These are phyloP conservation scores for Ceratocystis cubensis DNA, from an alignment of 2,329 filamentous ascomycete genomes.

Conservation along the genomic window DNA sequence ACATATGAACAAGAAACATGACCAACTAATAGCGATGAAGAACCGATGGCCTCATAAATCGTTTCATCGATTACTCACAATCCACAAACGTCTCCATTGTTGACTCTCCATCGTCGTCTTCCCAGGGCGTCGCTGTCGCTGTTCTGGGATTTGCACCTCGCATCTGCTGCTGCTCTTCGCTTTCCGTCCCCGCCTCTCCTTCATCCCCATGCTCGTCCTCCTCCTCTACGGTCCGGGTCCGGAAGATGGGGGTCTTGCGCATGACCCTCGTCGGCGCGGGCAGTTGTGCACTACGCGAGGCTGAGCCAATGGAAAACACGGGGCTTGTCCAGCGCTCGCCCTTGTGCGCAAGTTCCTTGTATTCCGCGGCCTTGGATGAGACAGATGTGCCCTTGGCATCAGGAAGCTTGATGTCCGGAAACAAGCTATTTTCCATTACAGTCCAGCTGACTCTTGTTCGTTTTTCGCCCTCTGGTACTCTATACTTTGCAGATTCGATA, in stretches of 20 bases:
- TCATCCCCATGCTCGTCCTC: neutral
- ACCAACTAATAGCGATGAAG: conserved; percentile 25
- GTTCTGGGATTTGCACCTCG: too few species aligned
- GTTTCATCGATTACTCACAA: conserved; percentile 13
- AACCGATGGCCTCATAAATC: conserved; percentile 44
- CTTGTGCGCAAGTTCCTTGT: conserved; percentile 73
- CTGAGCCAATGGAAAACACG: conserved; percentile 76
- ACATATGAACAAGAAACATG: conserved; percentile 1
- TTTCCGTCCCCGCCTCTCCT: neutral
- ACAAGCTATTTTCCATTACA: conserved; percentile 59
- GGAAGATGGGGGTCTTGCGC: conserved; percentile 7
- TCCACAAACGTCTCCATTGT: conserved; percentile 18
- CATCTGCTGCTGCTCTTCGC: neutral
- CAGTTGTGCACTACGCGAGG: conserved; percentile 58
- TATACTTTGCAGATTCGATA: neutral
- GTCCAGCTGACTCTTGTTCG: conserved; percentile 36
- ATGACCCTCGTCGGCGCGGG: conserved; percentile 44
- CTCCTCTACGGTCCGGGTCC: neutral
- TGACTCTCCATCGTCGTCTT: conserved; percentile 10
- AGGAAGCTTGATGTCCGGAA: conserved; percentile 75
- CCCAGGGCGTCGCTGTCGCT: neutral
- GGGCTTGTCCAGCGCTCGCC: conserved; percentile 92
- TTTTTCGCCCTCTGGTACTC: neutral
- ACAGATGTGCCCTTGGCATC: conserved; percentile 42
- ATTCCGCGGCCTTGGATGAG: conserved; percentile 86